These are phyloP conservation scores for Phytophthora aleatoria DNA, from an alignment of 352 stramenopile species.

Conservation along the genomic window DNA sequence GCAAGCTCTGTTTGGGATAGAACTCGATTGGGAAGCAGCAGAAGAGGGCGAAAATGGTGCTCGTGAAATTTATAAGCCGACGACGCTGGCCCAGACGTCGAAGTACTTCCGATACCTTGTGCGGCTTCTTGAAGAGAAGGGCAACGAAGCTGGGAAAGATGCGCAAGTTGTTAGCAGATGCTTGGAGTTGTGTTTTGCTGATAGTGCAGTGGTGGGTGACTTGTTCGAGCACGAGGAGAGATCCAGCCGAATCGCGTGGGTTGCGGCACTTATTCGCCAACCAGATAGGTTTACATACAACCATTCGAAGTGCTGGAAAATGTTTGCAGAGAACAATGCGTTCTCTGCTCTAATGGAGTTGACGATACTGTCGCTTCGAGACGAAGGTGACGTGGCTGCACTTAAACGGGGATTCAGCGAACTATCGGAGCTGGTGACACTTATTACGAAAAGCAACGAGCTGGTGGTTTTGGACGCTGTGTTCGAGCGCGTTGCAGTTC, in stretches of 20 bases:
- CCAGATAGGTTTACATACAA: slow-evolving; percentile 55
- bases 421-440: slow-evolving; percentile 47
- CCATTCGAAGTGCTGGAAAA: slow-evolving; percentile 56
- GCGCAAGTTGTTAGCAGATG: slow-evolving; percentile 61
- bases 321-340: slow-evolving; percentile 58
- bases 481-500: slow-evolving; percentile 43
- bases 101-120: slow-evolving; percentile 80
- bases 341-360: slow-evolving; percentile 59
- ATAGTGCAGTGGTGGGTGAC: slow-evolving; percentile 45
- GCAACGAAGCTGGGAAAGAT: slow-evolving; percentile 49
- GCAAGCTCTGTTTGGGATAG: slow-evolving; percentile 68
- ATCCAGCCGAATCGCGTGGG: slow-evolving; percentile 35
- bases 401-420: slow-evolving; percentile 39
- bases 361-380: slow-evolving; percentile 42
- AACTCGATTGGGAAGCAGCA: slow-evolving; percentile 44
- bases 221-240: slow-evolving; percentile 53
- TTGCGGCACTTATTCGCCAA: slow-evolving; percentile 54
- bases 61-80: slow-evolving; percentile 39
- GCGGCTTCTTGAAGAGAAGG: slow-evolving; percentile 59
- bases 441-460: slow-evolving; percentile 53
- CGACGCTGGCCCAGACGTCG: slow-evolving; percentile 53
- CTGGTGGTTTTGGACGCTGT: slow-evolving; percentile 44
- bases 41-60: slow-evolving; percentile 28
- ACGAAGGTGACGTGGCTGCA: slow-evolving; percentile 2
- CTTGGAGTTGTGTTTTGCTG: slow-evolving; percentile 65